These are phyloP conservation scores for Zanthoxylum bungeanum DNA, from an alignment of 345 rosid genomes.

Conservation along the genomic window DNA sequence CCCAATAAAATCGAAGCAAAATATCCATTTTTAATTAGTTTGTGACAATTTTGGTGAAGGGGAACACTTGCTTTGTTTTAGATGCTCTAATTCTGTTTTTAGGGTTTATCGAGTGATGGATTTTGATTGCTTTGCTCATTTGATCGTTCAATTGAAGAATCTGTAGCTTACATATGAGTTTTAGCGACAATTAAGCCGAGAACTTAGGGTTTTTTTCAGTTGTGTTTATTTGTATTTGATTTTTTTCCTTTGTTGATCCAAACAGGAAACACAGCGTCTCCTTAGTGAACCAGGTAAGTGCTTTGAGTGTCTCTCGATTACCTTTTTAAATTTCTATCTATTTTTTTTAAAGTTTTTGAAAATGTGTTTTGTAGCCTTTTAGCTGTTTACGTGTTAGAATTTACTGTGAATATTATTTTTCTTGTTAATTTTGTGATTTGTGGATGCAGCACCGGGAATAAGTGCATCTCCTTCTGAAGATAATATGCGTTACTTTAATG, in stretches of 20 bases:
- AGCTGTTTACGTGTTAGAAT: conserved; percentile 3
- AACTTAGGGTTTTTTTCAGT: not conserved
- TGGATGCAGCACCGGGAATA: conserved; percentile 81
- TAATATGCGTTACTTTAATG: conserved; percentile 92
- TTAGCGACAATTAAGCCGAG: not conserved
- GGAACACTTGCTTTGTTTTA: not conserved
- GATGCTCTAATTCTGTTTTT: not conserved
- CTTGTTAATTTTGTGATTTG: conserved; percentile 15
- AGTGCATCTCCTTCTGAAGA: conserved; percentile 98
- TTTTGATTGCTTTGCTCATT: not conserved
- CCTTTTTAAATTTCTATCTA: not conserved
- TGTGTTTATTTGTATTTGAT: not conserved
- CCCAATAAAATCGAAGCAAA: not conserved
- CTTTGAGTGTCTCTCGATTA: too few relatives aligned
- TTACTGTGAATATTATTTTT: not conserved
- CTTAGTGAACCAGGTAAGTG: conserved; percentile 93
- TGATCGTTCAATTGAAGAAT: not conserved
- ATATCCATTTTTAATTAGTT: not conserved
- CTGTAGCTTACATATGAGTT: conserved; percentile 6
- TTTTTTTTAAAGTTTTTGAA: not conserved
- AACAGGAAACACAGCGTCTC: conserved; percentile 96
- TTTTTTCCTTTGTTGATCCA: conserved; percentile 15
- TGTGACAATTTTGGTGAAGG: not conserved
- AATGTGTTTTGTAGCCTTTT: not conserved
- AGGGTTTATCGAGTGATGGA: not conserved